Evolutionary conservation across 371 early-diverging fungal species (phyloP).

Genomic region (Thermomucor indicae-seudaticae): DNA sequence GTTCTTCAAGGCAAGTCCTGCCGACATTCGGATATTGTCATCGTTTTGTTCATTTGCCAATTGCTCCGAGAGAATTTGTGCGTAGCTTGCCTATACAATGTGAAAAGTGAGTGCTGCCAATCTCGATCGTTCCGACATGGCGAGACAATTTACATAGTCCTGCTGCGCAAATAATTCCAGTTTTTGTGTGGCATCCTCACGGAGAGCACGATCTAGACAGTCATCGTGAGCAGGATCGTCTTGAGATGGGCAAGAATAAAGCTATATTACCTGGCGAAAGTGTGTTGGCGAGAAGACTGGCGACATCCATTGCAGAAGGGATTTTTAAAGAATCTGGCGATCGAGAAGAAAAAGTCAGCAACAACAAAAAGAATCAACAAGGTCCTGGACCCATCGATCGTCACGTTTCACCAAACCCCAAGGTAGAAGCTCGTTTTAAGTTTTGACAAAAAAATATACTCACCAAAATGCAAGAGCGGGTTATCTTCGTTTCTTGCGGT

Average conservation of each 20-base stretch:
- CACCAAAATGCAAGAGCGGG: too few species aligned
- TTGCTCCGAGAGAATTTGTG: constrained; percentile 72
- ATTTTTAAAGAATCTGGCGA: neutral
- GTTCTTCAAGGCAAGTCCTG: constrained; percentile 91
- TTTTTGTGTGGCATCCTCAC: constrained; percentile 74
- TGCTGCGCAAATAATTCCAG: constrained; percentile 70
- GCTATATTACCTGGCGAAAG: constrained; percentile 62
- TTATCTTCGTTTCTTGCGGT: too few species aligned
- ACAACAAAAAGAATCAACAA: neutral
- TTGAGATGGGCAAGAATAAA: neutral
- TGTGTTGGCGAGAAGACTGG: constrained; percentile 70
- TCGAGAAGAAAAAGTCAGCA: neutral
- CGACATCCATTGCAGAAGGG: constrained; percentile 52
- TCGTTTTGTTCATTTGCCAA: constrained; percentile 69
- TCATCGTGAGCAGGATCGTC: neutral
- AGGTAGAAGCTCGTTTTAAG: too few species aligned
- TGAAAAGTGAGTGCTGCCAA: neutral
- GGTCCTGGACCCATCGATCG: too few species aligned
- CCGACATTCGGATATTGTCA: constrained; percentile 65
- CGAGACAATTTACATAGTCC: constrained; percentile 82
- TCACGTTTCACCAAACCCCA: too few species aligned
- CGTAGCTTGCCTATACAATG: constrained; percentile 64
- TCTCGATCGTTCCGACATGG: neutral
- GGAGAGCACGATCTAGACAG: constrained; percentile 24
- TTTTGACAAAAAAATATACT: too few species aligned